Base-by-base conservation (phyloP, 1,284 basidiomycete genomes). In the Coniferiporia weirii region DNA sequence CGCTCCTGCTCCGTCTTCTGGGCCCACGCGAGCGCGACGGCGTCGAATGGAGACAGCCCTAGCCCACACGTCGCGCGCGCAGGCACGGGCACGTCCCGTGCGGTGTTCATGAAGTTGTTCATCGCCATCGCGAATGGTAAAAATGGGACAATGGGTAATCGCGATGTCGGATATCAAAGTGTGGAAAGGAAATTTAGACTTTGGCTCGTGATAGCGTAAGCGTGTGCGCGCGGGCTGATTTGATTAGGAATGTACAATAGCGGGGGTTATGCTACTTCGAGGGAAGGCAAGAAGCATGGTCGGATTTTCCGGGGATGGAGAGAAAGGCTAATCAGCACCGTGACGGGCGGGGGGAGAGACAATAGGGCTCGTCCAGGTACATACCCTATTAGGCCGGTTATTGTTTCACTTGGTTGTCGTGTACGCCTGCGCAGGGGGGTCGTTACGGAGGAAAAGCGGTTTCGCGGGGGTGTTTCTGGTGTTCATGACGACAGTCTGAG, bases 181-280 rank as follows among this genome's bases (percentile, higher is more conserved):
- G 27, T 27, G 27, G 27, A 27, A 27, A 27, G 5, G 27, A 27
- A 27, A 27, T 27, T 27, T 27, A 27, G 27, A 27, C 27, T 27
- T 27, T 27, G 27, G 27, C 27, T 27, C 27, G 27, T 27, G 27
- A 27, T 27, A 5, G 27, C 27, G 27, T 27, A 27, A n/a, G 27
- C 27, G 27, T 27, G 27, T 5, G 45, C 27, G 47, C 17, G 20
- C n/a, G 48, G 32, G 27, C 27, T 27, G 27, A 27, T 27, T 36
- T 36, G 43, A 57, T 57, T 50, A 52, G 56, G 56, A 51, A 51
- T 57, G 56, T 57, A 57, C 56, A 57, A 57, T 57, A 57, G 38
- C 8, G 27, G 27, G 27, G 27, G 46, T 8, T 15, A 34, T 19
- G 47, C 35, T 34, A 9, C 38, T n/a, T 34, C 55, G 55, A 50